phyloP scores from a whole-genome alignment of 2,329 filamentous ascomycete genomes.

The Botrytis fragariae region DNA sequence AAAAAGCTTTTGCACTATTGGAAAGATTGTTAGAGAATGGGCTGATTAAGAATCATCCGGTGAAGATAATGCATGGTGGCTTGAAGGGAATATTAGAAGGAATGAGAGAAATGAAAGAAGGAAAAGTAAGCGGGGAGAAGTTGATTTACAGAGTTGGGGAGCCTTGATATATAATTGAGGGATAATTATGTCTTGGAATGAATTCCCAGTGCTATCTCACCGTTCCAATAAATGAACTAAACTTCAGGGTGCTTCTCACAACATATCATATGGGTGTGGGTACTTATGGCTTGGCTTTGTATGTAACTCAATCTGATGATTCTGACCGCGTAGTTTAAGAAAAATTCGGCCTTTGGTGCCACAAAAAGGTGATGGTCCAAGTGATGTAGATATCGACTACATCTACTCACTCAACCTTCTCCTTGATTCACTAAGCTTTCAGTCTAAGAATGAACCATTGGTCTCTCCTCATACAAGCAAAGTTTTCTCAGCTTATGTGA shows the following conservation, averaged over 20 bases:
- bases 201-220: too few relatives aligned
- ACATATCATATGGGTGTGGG: accelerated
- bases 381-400: accelerated
- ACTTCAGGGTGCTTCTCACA: too few relatives aligned
- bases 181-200: too few relatives aligned
- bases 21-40: background rate
- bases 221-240: too few relatives aligned
- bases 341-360: accelerated
- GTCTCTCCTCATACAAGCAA: too few relatives aligned
- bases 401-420: background rate
- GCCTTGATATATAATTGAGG: background rate
- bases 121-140: background rate
- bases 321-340: accelerated
- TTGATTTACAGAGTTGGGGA: background rate
- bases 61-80: background rate
- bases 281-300: background rate
- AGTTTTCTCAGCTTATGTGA: too few relatives aligned
- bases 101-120: conserved; percentile 2
- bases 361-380: accelerated
- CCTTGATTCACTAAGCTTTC: background rate
- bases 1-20: background rate
- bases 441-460: too few relatives aligned
- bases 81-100: background rate
- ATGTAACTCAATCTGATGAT: background rate
- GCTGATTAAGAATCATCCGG: background rate